phyloP scores from a whole-genome alignment of 2,329 filamentous ascomycete genomes.

The Capronia epimyces region DNA sequence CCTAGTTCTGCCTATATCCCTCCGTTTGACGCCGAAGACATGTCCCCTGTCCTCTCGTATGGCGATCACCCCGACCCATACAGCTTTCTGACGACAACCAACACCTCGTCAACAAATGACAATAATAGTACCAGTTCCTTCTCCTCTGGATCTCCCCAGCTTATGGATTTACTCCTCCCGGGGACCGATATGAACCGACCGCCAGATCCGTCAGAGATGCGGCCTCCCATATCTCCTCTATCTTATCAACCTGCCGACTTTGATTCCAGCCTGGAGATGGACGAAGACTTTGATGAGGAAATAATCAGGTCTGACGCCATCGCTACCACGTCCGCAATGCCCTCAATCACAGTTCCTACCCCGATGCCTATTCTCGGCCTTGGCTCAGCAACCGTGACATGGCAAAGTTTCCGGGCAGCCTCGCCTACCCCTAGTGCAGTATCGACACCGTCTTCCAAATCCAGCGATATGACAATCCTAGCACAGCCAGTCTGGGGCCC shows the following conservation, averaged over 20 bases:
- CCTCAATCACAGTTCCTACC: slow-evolving; percentile 1
- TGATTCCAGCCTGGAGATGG: slow-evolving; percentile 30
- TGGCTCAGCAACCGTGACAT: slow-evolving; percentile 1
- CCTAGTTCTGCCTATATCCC: slow-evolving; percentile 18
- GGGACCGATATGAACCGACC: slow-evolving; percentile 44
- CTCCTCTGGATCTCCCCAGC: slow-evolving; percentile 44
- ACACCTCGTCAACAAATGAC: slow-evolving; percentile 27
- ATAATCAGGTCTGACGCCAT: slow-evolving; percentile 39
- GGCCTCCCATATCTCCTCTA: slow-evolving; percentile 31
- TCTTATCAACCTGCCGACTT: slow-evolving; percentile 27
- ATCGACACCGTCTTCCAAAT: slow-evolving; percentile 31
- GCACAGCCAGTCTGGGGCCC: slow-evolving; percentile 45
- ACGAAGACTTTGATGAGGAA: slow-evolving; percentile 55
- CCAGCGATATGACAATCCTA: slow-evolving; percentile 26
- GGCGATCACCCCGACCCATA: slow-evolving; percentile 31
- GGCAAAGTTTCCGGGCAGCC: slow-evolving; percentile 22
- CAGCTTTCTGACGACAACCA: slow-evolving; percentile 32
- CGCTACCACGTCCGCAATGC: slow-evolving; percentile 11
- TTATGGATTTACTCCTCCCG: slow-evolving; percentile 46
- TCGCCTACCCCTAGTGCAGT: slow-evolving; percentile 36
- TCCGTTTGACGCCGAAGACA: slow-evolving; percentile 13
- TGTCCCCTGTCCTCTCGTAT: slow-evolving; percentile 15
- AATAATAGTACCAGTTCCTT: slow-evolving; percentile 33
- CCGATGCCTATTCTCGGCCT: slow-evolving; percentile 3
- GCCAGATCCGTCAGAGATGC: slow-evolving; percentile 33